These are phyloP conservation scores for Penicillium olsonii DNA, from an alignment of 2,329 filamentous ascomycete species.

Conservation along the genomic window DNA sequence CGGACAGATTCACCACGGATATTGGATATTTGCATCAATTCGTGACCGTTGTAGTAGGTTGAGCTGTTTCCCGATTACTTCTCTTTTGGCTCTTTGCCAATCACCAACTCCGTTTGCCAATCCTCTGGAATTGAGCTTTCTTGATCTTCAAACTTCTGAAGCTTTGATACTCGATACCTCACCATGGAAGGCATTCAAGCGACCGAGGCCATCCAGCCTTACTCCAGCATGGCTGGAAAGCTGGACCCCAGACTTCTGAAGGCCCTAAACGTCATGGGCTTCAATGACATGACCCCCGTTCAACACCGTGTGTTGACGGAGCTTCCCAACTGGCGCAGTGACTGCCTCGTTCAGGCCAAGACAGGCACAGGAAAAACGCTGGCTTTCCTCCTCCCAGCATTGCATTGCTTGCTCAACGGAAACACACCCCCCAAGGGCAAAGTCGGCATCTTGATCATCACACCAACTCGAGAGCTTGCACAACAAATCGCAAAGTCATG, in stretches of 20 bases:
- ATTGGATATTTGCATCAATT: background rate
- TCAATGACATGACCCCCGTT: constrained; percentile 54
- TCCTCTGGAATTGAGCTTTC: constrained; percentile 3
- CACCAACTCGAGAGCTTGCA: constrained; percentile 52
- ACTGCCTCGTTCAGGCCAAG: constrained; percentile 57
- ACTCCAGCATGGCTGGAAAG: constrained; percentile 36
- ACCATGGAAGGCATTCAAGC: constrained; percentile 17
- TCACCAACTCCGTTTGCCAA: constrained; percentile 51
- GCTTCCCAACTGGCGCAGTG: constrained; percentile 51
- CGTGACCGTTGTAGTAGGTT: background rate
- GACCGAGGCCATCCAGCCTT: constrained; percentile 28
- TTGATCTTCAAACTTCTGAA: constrained; percentile 2
- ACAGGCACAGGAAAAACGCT: constrained; percentile 55
- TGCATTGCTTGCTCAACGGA: constrained; percentile 47
- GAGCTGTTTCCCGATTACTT: background rate
- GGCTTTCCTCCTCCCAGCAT: constrained; percentile 50
- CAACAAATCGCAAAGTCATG: constrained; percentile 53
- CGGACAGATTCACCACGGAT: background rate
- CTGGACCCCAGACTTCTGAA: constrained; percentile 36
- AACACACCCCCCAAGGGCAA: constrained; percentile 33
- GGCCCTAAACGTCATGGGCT: constrained; percentile 35
- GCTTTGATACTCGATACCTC: constrained; percentile 2
- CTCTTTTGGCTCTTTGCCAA: background rate
- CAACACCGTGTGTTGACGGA: constrained; percentile 56
- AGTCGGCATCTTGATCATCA: constrained; percentile 50